These are phyloP conservation scores for Proliferodiscus dingleyae DNA, from an alignment of 2,329 filamentous ascomycete species.

Conservation along the genomic window DNA sequence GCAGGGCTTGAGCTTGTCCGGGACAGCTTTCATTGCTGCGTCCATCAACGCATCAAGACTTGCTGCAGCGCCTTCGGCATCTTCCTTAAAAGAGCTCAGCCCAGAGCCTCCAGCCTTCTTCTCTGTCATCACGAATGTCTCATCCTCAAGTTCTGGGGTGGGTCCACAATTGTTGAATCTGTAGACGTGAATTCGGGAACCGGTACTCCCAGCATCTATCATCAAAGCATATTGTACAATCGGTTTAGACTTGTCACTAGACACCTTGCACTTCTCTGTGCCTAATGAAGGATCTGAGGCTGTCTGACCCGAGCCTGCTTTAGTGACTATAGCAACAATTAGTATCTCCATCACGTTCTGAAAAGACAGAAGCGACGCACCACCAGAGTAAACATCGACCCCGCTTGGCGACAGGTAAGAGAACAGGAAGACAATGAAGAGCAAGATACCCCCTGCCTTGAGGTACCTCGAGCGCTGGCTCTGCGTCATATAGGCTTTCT, in stretches of 20 bases:
- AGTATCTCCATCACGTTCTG: not conserved
- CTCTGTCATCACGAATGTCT: slow-evolving; percentile 90
- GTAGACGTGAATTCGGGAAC: slow-evolving; percentile 97
- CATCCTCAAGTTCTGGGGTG: slow-evolving; percentile 89
- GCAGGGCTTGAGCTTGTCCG: slow-evolving; percentile 85
- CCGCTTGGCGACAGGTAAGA: slow-evolving; percentile 59
- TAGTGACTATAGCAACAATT: slow-evolving; percentile 12
- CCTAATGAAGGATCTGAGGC: slow-evolving; percentile 58
- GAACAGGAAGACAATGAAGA: slow-evolving; percentile 55
- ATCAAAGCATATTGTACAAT: slow-evolving; percentile 97
- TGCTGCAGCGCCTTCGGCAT: slow-evolving; percentile 82
- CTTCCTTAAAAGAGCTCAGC: slow-evolving; percentile 79
- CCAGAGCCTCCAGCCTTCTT: slow-evolving; percentile 70
- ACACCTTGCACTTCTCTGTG: slow-evolving; percentile 73
- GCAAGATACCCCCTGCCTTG: slow-evolving; percentile 59
- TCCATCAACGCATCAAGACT: slow-evolving; percentile 86
- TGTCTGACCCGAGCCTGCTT: slow-evolving; percentile 39
- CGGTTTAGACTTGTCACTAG: slow-evolving; percentile 82
- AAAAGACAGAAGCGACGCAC: slow-evolving; percentile 10
- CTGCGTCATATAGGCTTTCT: slow-evolving; percentile 57
- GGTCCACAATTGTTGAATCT: slow-evolving; percentile 98
- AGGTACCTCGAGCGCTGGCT: slow-evolving; percentile 61
- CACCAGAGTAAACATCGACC: slow-evolving; percentile 29
- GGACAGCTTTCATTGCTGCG: slow-evolving; percentile 77
- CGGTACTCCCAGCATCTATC: slow-evolving; percentile 97